Percentiles rank a stretch among this genome's conserved stretches.
Evolutionary conservation across 148 eudicot genomes (phyloP).

Genomic region (Cornus suecica): DNA sequence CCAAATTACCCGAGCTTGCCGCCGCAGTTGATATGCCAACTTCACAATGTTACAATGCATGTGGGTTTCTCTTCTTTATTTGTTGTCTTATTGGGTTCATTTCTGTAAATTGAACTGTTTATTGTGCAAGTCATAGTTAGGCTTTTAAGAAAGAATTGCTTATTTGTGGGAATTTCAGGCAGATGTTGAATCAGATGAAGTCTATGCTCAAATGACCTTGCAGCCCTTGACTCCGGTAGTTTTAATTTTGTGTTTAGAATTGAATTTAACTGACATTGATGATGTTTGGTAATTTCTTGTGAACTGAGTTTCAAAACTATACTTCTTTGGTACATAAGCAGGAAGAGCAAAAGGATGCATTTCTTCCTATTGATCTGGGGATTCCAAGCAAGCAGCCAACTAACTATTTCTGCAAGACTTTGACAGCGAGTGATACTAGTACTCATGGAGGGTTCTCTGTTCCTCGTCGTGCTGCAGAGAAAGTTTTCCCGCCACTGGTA

Average conservation of each 20-base stretch:
- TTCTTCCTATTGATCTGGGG: constrained; percentile 87
- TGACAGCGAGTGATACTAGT: constrained; percentile 94
- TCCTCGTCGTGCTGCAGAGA: constrained; percentile 96
- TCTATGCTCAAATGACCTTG: constrained; percentile 93
- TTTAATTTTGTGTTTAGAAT: background rate
- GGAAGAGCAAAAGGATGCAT: constrained; percentile 94
- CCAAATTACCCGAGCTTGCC: constrained; percentile 89
- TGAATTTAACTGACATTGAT: background rate
- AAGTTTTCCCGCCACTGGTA: constrained; percentile 95
- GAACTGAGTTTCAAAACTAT: background rate
- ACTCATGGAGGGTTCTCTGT: constrained; percentile 98
- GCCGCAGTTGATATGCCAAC: constrained; percentile 89
- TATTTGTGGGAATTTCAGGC: constrained; percentile 53
- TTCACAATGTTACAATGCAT: constrained; percentile 98
- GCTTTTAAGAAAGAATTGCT: constrained; percentile 9
- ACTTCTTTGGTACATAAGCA: constrained; percentile 21
- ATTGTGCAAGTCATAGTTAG: background rate
- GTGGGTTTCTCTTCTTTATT: constrained; percentile 49
- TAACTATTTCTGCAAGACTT: constrained; percentile 87
- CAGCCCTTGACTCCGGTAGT: constrained; percentile 87
- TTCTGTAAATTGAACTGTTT: background rate
- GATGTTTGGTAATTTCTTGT: constrained; percentile 8
- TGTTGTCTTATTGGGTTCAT: too few relatives aligned
- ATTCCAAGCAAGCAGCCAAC: constrained; percentile 86
- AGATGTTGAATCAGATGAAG: constrained; percentile 93